Evolutionary conservation across 2,329 filamentous ascomycete genomes (phyloP), one percentile per base, ranked within the genome.

Genomic region (Exophiala spinifera): DNA sequence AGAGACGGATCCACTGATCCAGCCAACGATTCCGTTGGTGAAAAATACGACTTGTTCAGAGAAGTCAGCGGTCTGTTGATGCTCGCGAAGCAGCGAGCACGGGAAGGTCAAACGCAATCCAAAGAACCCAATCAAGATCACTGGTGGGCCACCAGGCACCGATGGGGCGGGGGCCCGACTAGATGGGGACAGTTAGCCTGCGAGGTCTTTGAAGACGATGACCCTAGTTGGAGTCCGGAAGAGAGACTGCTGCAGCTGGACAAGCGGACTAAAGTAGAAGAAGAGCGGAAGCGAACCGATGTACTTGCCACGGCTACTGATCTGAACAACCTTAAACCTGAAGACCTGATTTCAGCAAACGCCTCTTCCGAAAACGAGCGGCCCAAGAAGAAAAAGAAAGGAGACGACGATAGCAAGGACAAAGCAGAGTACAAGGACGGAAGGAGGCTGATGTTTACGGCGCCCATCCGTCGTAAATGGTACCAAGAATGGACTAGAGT

Each of bases 41-140:
- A 73, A 73, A 55, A 65, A 74, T 73, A 83, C 47, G 82, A 85
- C 63, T 60, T 79, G 7, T 72, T 83, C 56, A 75, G 81, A 50
- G 83, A 86, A 62, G 67, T 83, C 3, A 81, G 79, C 4, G 78
- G 75, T 1, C 70, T 84, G 67, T 69, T 86, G 13, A 70, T 82
- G 17, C 65, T 83, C 1, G 83, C 82, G 1, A 81, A 85, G 65
- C 81, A 85, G 65, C 75, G 83, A 34, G 74, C 74, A n/a, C 73
- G 82, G 48, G 75, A 85, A 62, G 81, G 80, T 0, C 72, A 69
- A 49, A 63, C 63, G 1, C 79, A 83, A 61, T 65, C 68, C 46
- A 74, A 69, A 48, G 53, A 56, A 19, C 74, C 79, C 3, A 79
- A 80, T 1, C 76, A 81, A 60, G 79, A 78, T 2, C 76, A 81